phyloP scores from a whole-genome alignment of 2,329 filamentous ascomycete genomes.

The Penicillium aurantiogriseum region DNA sequence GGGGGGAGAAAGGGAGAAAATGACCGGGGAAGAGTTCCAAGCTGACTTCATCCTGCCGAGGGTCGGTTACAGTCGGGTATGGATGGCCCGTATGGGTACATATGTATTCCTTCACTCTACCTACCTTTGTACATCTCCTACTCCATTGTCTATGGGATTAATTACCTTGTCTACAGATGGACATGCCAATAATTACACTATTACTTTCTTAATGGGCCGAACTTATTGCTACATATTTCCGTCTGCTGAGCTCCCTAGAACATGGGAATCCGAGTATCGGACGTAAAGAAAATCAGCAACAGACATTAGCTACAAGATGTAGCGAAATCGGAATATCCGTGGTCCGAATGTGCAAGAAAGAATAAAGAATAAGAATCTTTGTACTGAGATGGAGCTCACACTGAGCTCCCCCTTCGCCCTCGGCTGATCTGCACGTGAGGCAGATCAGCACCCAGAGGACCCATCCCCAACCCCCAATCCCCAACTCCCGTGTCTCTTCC shows the following conservation, averaged over 20 bases:
- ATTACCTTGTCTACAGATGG: background rate
- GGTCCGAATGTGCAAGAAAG: background rate
- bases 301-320: background rate
- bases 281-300: background rate
- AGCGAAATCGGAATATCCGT: constrained; percentile 1
- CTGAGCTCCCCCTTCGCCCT: background rate
- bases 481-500: background rate
- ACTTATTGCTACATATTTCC: background rate
- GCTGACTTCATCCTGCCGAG: constrained; percentile 28
- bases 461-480: background rate
- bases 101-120: background rate
- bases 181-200: background rate
- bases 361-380: background rate
- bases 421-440: constrained; percentile 8
- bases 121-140: background rate
- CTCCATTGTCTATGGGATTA: background rate
- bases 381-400: background rate
- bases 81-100: background rate
- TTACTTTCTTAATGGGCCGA: background rate
- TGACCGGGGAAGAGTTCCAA: constrained; percentile 11
- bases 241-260: background rate
- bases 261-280: constrained; percentile 4
- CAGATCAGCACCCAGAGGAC: background rate
- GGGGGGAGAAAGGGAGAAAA: constrained; percentile 11
- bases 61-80: constrained; percentile 28